Conservation (phyloP, 116 monocot genomes). For the Cymodocea nodosa region DNA sequence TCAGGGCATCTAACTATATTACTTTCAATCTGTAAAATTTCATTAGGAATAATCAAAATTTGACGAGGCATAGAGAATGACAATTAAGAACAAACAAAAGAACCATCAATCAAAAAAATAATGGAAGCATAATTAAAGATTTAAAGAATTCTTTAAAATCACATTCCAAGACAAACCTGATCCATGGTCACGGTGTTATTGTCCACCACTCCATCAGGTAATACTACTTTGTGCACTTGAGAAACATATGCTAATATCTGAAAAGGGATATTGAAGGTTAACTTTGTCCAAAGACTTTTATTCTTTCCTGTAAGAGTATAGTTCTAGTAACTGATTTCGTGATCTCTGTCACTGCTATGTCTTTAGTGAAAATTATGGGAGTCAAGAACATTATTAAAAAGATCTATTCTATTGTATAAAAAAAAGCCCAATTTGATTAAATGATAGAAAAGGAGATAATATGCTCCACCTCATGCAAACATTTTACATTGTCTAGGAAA, state of each 20-base stretch:
- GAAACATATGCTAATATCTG: conserved; percentile 97
- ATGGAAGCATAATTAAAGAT: background rate
- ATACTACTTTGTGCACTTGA: conserved; percentile 86
- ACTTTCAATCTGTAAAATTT: conserved; percentile 61
- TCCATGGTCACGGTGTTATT: conserved; percentile 64
- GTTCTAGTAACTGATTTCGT: no score
- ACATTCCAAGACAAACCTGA: conserved; percentile 36
- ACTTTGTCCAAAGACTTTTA: background rate
- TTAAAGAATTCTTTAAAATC: background rate
- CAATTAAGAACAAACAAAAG: background rate
- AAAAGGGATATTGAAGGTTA: conserved; percentile 6
- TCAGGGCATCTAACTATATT: conserved; percentile 97
- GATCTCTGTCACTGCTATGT: no score
- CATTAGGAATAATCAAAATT: background rate
- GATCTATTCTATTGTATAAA: no score
- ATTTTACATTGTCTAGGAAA: no score
- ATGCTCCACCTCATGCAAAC: no score
- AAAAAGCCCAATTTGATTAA: no score
- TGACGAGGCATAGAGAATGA: background rate
- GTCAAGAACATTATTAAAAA: no score
- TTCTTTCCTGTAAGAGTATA: no score
- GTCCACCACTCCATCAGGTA: conserved; percentile 80
- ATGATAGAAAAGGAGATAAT: no score
- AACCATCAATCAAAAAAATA: background rate
- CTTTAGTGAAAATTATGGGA: no score